These are phyloP conservation scores for Jamesozyma jinghongensis DNA, from an alignment of 805 yeast species.

Conservation along the genomic window DNA sequence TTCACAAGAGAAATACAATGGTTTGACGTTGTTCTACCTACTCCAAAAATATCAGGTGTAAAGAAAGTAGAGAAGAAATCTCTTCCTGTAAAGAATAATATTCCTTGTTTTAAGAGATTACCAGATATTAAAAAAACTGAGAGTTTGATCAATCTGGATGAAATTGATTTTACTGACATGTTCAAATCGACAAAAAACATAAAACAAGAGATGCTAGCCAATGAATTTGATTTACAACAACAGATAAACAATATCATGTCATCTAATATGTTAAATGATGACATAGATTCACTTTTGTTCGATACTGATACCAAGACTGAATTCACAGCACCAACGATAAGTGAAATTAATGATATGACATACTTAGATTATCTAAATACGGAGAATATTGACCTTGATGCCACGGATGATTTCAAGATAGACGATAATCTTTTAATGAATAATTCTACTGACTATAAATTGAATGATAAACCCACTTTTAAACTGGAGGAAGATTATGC, in stretches of 20 bases:
- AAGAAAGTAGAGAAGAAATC: conserved; percentile 5
- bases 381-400: neutral
- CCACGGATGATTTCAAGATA: neutral
- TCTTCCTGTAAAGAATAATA: neutral
- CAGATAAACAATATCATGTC: neutral
- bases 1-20: conserved; percentile 28
- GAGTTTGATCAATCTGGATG: conserved; percentile 14
- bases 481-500: no score
- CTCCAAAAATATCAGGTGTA: conserved; percentile 9
- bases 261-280: neutral
- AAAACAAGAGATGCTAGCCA: neutral
- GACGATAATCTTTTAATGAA: neutral
- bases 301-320: neutral
- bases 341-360: neutral
- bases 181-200: conserved; percentile 12
- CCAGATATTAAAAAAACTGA: neutral
- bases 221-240: neutral
- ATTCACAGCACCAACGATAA: neutral
- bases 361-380: conserved; percentile 1
- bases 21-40: conserved; percentile 26
- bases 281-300: neutral
- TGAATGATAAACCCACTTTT: no score
- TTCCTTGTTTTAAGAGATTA: neutral
- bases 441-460: neutral
- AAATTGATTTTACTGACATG: conserved; percentile 29